phyloP scores from a whole-genome alignment of 352 stramenopile species.

The Pythium sp. region DNA sequence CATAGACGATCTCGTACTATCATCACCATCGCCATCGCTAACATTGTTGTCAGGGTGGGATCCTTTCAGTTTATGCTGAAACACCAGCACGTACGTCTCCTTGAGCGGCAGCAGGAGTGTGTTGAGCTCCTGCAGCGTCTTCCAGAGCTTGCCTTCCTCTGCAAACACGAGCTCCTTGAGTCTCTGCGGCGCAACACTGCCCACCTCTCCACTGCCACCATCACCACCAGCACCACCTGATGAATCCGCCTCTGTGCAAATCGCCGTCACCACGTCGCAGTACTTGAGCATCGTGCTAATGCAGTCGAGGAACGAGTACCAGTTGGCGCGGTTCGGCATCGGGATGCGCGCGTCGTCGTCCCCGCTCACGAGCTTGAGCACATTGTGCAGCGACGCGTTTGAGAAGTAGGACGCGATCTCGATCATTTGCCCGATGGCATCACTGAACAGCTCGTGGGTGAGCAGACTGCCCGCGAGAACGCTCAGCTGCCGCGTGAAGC shows the following conservation, averaged over 20 bases:
- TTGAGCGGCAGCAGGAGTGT: conserved; percentile 50
- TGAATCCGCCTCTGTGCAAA: conserved; percentile 35
- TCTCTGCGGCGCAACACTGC: conserved; percentile 24
- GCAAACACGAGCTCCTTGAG: conserved; percentile 59
- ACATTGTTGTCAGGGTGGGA: background rate
- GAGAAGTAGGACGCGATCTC: conserved; percentile 66
- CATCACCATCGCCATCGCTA: background rate
- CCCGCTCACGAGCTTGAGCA: conserved; percentile 34
- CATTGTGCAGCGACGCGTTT: conserved; percentile 38
- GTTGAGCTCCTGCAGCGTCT: conserved; percentile 35
- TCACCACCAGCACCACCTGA: background rate
- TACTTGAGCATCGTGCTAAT: conserved; percentile 48
- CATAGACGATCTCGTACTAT: background rate
- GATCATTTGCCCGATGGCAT: conserved; percentile 54
- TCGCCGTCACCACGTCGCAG: conserved; percentile 45
- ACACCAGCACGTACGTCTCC: conserved; percentile 64
- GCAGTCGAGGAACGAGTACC: conserved; percentile 64
- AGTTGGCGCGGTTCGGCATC: conserved; percentile 55
- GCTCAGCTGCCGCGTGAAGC: conserved; percentile 51
- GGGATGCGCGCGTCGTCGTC: conserved; percentile 43
- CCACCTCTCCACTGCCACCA: background rate
- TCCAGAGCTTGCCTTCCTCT: conserved; percentile 45
- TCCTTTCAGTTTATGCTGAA: conserved; percentile 25
- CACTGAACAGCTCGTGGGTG: conserved; percentile 45
- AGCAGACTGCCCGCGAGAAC: conserved; percentile 54